Conservation (phyloP, 2,329 filamentous ascomycete species). For the Rosellinia necatrix region DNA sequence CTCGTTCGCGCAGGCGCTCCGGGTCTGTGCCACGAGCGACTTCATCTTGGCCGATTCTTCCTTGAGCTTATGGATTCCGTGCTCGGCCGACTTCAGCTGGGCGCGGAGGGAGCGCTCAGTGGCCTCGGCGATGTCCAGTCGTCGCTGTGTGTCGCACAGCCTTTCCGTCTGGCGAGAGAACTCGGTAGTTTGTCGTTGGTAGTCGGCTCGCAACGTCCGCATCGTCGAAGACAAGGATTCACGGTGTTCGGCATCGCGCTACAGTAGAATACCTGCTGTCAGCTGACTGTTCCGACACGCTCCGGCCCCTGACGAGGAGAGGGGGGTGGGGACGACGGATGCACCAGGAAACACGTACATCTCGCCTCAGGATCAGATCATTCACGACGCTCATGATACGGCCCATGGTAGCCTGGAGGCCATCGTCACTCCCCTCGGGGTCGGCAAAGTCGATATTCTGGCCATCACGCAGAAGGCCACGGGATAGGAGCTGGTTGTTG, state of each 20-base stretch:
- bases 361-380: slow-evolving; percentile 86
- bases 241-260: slow-evolving; percentile 89
- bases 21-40: slow-evolving; percentile 77
- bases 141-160: slow-evolving; percentile 58
- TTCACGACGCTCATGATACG: slow-evolving; percentile 92
- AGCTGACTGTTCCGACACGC: not conserved
- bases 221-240: slow-evolving; percentile 82
- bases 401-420: slow-evolving; percentile 71
- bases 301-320: not conserved
- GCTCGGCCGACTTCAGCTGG: slow-evolving; percentile 75
- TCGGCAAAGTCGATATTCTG: slow-evolving; percentile 81
- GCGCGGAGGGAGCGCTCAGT: slow-evolving; percentile 71
- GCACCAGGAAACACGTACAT: slow-evolving; percentile 62
- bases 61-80: slow-evolving; percentile 74
- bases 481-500: slow-evolving; percentile 71
- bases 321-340: not conserved
- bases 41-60: slow-evolving; percentile 84
- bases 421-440: slow-evolving; percentile 66
- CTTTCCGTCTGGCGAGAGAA: slow-evolving; percentile 63
- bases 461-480: slow-evolving; percentile 69
- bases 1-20: slow-evolving; percentile 86
- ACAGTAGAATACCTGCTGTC: slow-evolving; percentile 17
- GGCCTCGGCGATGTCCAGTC: slow-evolving; percentile 64
- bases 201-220: slow-evolving; percentile 74
- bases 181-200: slow-evolving; percentile 73